Conservation (phyloP, 768 basidiomycete species). For the Pisolithus tinctorius region DNA sequence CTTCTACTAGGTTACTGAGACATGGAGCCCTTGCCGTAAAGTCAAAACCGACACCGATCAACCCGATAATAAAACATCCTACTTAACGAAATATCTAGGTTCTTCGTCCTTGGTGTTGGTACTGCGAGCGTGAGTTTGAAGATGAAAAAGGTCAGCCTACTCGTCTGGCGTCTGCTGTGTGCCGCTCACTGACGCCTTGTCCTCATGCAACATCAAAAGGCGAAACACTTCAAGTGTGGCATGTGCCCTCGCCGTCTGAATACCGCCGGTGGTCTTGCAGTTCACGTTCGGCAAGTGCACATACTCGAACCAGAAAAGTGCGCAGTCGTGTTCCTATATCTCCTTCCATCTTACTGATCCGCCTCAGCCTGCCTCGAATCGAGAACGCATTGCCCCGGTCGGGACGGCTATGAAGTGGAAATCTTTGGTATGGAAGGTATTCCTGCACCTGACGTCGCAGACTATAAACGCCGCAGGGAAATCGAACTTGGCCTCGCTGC, state of each 20-base stretch:
- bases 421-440: slow-evolving; percentile 99
- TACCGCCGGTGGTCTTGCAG: slow-evolving; percentile 95
- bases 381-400: slow-evolving; percentile 95
- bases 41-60: slow-evolving; percentile 2
- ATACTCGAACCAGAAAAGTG: slow-evolving; percentile 91
- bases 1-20: no score
- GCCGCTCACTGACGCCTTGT: slow-evolving; percentile 33
- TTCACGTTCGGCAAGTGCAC: slow-evolving; percentile 98
- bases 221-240: slow-evolving; percentile 97
- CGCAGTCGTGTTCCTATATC: slow-evolving; percentile 6
- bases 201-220: slow-evolving; percentile 98
- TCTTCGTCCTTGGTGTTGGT: slow-evolving; percentile 96
- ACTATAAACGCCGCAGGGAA: slow-evolving; percentile 94
- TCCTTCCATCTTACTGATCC: slow-evolving; percentile 2
- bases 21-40: no score
- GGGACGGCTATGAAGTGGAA: slow-evolving; percentile 97
- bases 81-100: slow-evolving; percentile 37
- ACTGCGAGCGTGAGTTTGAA: slow-evolving; percentile 98
- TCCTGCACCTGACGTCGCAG: slow-evolving; percentile 87
- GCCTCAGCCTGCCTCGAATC: slow-evolving; percentile 67
- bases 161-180: background rate
- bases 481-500: slow-evolving; percentile 84
- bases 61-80: background rate
- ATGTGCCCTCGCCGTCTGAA: slow-evolving; percentile 94
- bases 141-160: slow-evolving; percentile 83